Percentiles rank a stretch among this genome's conserved stretches.
These are phyloP conservation scores for Herpetomonas muscarum DNA, from an alignment of 208 protist genomes.

Conservation along the genomic window DNA sequence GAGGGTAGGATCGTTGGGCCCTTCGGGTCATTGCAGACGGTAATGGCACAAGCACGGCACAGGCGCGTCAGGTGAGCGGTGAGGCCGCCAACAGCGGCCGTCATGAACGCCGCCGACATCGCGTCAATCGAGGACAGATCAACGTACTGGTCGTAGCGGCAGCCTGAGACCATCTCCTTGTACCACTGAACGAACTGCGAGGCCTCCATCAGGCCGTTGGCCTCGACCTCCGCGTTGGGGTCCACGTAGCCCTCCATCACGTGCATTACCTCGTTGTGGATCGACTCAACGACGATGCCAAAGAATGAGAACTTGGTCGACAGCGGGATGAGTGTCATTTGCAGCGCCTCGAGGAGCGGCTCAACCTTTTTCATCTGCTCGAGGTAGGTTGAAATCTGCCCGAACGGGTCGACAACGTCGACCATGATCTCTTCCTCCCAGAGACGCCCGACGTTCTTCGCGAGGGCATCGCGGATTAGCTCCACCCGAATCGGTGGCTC, in stretches of 20 bases:
- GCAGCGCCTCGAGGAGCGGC: slow-evolving; percentile 70
- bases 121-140: slow-evolving; percentile 54
- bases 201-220: slow-evolving; percentile 72
- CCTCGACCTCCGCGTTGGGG: slow-evolving; percentile 44
- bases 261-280: slow-evolving; percentile 74
- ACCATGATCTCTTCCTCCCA: slow-evolving; percentile 87
- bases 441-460: slow-evolving; percentile 48
- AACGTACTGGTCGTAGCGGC: slow-evolving; percentile 62
- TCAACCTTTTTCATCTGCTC: slow-evolving; percentile 87
- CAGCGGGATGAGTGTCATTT: slow-evolving; percentile 77
- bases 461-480: slow-evolving; percentile 38
- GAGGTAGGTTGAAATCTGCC: slow-evolving; percentile 65
- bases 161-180: slow-evolving; percentile 62
- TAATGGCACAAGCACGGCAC: slow-evolving; percentile 71
- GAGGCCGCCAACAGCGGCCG: slow-evolving; percentile 64
- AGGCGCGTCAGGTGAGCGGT: slow-evolving; percentile 70
- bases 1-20: slow-evolving; percentile 48
- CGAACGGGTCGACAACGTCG: slow-evolving; percentile 70
- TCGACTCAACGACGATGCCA: slow-evolving; percentile 50
- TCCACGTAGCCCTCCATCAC: slow-evolving; percentile 63
- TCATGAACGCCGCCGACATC: slow-evolving; percentile 67
- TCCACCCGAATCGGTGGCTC: slow-evolving; percentile 59
- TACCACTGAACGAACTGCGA: slow-evolving; percentile 86
- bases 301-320: slow-evolving; percentile 80
- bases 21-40: slow-evolving; percentile 46